Evolutionary conservation across 257 asterid genomes (phyloP).

Genomic region (Leptodermis oblonga): DNA sequence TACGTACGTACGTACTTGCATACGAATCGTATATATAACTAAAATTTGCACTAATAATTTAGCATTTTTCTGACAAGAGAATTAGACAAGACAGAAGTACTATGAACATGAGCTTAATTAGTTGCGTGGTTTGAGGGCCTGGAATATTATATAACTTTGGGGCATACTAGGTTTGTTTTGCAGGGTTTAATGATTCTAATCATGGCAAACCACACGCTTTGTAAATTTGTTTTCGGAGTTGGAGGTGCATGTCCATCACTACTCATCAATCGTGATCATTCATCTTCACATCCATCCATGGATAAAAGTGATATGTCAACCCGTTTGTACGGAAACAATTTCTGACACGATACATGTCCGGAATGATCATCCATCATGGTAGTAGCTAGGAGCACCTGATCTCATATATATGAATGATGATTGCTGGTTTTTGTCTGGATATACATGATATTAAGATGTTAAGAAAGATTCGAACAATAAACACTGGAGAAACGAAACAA

Average conservation of each 20-base stretch:
- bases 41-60: too few species aligned
- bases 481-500: conserved; percentile 14
- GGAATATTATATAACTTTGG: conserved; percentile 16
- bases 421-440: conserved; percentile 14
- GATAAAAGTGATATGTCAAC: too few species aligned
- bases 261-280: conserved; percentile 6
- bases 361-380: too few species aligned
- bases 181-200: conserved; percentile 15
- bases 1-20: too few species aligned
- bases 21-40: too few species aligned
- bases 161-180: conserved; percentile 28
- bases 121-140: background rate
- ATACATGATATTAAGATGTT: conserved; percentile 18
- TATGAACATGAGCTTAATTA: too few species aligned
- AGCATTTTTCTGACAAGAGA: too few species aligned
- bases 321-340: too few species aligned
- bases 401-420: too few species aligned
- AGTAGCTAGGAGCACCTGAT: conserved; percentile 20
- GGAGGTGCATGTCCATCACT: conserved; percentile 15
- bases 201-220: conserved; percentile 19
- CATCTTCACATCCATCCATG: too few species aligned
- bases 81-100: too few species aligned
- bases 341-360: too few species aligned
- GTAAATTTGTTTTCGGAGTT: conserved; percentile 10
- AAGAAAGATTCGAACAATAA: conserved; percentile 16